These are phyloP conservation scores for Penicillium brevicompactum DNA, from an alignment of 2,329 filamentous ascomycete species.

Conservation along the genomic window DNA sequence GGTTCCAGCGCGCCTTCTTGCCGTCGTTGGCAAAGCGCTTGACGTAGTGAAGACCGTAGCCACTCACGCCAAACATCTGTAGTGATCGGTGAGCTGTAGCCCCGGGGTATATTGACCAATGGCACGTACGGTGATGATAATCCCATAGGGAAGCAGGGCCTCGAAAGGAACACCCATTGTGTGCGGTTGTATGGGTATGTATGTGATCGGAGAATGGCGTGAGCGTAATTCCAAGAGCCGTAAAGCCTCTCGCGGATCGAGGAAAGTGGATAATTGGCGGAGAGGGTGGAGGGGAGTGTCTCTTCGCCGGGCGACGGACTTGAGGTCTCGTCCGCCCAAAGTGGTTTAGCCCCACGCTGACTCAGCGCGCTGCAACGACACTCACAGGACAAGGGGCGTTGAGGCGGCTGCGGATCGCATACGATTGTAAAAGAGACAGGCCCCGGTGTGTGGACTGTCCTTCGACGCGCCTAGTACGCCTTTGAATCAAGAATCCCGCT, in stretches of 20 bases:
- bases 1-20: slow-evolving; percentile 61
- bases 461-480: slow-evolving; percentile 31
- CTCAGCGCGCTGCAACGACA: slow-evolving; percentile 41
- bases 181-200: slow-evolving; percentile 7
- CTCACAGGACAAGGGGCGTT: slow-evolving; percentile 35
- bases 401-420: slow-evolving; percentile 32
- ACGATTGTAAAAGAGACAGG: slow-evolving; percentile 30
- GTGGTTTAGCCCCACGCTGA: slow-evolving; percentile 37
- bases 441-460: slow-evolving; percentile 16
- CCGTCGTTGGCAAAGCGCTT: slow-evolving; percentile 64
- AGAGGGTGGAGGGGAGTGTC: slow-evolving; percentile 17
- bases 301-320: slow-evolving; percentile 15
- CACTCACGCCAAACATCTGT: slow-evolving; percentile 64
- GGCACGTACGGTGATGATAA: slow-evolving; percentile 61
- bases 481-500: slow-evolving; percentile 12
- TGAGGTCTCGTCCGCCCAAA: slow-evolving; percentile 35
- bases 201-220: background rate
- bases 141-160: slow-evolving; percentile 64
- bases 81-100: slow-evolving; percentile 24
- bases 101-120: slow-evolving; percentile 18
- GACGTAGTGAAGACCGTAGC: slow-evolving; percentile 59
- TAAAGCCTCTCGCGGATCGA: slow-evolving; percentile 10
- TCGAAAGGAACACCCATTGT: slow-evolving; percentile 68
- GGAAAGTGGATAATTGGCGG: slow-evolving; percentile 16
- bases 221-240: slow-evolving; percentile 4